Percentiles rank a stretch among this genome's conserved stretches.
phyloP scores from a whole-genome alignment of 169 alveolate genomes.

The Condylostoma magnum region DNA sequence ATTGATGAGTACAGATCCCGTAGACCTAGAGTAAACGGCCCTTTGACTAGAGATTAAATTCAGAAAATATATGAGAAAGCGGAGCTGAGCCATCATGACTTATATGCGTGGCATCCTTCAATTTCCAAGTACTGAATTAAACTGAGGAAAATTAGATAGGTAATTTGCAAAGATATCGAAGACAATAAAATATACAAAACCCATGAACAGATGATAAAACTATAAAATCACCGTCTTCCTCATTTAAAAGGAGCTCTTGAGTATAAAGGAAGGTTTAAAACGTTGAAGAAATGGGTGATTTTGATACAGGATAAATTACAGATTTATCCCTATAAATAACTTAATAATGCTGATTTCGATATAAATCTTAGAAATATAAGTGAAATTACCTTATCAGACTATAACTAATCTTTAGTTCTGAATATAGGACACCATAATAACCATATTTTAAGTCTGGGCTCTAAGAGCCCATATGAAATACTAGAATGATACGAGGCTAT shows the following conservation, averaged over 20 bases:
- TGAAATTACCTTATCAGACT: too few species aligned
- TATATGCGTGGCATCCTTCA: slow-evolving; percentile 22
- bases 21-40: not conserved
- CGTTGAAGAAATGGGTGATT: too few species aligned
- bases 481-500: too few species aligned
- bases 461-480: too few species aligned
- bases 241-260: slow-evolving; percentile 23
- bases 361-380: too few species aligned
- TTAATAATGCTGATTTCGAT: too few species aligned
- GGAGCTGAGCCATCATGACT: not conserved
- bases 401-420: too few species aligned
- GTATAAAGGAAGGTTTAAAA: not conserved
- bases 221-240: slow-evolving; percentile 3
- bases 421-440: too few species aligned
- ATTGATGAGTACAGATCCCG: slow-evolving; percentile 5
- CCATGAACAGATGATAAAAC: not conserved
- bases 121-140: not conserved
- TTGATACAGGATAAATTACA: too few species aligned
- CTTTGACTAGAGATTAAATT: not conserved
- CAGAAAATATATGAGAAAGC: not conserved
- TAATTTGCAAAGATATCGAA: not conserved
- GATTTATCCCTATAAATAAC: too few species aligned
- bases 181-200: not conserved
- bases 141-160: not conserved
- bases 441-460: too few species aligned